Base-by-base conservation (phyloP, 768 basidiomycete species). In the Tulasnella sp. region DNA sequence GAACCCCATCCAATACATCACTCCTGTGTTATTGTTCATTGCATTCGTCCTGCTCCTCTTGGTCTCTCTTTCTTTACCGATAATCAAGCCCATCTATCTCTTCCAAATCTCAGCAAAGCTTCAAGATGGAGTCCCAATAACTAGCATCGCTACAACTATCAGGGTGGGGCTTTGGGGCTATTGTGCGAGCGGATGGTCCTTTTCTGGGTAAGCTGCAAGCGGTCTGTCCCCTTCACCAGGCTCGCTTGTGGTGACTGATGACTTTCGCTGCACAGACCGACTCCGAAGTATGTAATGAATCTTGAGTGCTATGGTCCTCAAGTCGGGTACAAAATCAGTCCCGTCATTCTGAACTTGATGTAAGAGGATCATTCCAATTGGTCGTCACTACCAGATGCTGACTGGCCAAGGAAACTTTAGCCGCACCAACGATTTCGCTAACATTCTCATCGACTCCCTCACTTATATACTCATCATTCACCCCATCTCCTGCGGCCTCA, bases 121-220 rank as follows among this genome's bases (percentile, higher is more conserved):
- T 79, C 72, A 79, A 29, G 29, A 41, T 47, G 67, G 71, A 1
- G 78, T 80, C 65, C 83, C 83, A 2, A 75, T 77, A 39, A 87
- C 88, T 12, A 83, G 83, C 73, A 79, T 87, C 14, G 87, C 87
- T 35, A 88, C 87, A 3, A 81, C 83, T 75, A 79, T 92, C 11
- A 84, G 86, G 40, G 89, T 93, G 74, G 93, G 93, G 3, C 88
- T 93, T 5, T 94, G 92, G 89, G 93, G 93, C 0, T 83, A 89
- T 40, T 95, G 93, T 79, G 88, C 88, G 0, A 79, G 79, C n/a
- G 86, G 83, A 87, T 84, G 71, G 72, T 77, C 74, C 16, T 67
- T 29, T 34, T 19, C 47, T 1, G 47, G 47, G 47, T 52, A n/a
- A 22, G 47, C 47, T 7, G n/a, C 26, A 22, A 52, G n/a, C 44